Evolutionary conservation across 805 yeast genomes (phyloP), one percentile per base, ranked within the genome.

Genomic region (Kregervanrija delftensis): DNA sequence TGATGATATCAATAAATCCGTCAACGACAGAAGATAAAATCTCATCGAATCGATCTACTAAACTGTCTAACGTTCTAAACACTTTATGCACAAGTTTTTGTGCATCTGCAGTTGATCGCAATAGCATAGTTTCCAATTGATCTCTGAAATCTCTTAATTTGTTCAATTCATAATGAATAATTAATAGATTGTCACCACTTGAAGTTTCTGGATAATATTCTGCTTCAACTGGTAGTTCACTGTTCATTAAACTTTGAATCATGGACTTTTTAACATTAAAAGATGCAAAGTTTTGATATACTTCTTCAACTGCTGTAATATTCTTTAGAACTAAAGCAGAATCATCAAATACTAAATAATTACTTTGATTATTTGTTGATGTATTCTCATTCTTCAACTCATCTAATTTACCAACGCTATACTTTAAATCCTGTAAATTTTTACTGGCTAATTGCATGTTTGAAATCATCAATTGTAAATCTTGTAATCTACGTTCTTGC

Each of bases 81-180:
- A 84, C 73, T 49, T 77, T 77, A 34, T 63, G 60, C n/a, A 85
- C 76, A 8, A 87, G 82, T 35, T 83, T 71, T 51, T 78, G 74
- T 12, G 82, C 77, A 59, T 90, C 96, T 31, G 77, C 81, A 49
- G 67, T 56, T 48, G 65, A 31, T n/a, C 46, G 48, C 11, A 41
- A 48, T 4, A 86, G 72, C 61, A 83, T 72, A n/a, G 63, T 65
- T 46, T 71, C 71, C 43, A 90, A 72, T 58, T 83, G 85, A 51
- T 91, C 97, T 50, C 74, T 78, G 52, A 90, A 79, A 61, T 88
- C 91, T 42, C 95, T 72, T 14, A 87, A 76, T 55, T 75, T 75
- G 39, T 81, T 82, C 47, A 91, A 70, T 48, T 74, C 68, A 60
- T 72, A 86, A 62, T 91, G 98, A 11, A 85, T 77, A 17, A 71